phyloP scores from a whole-genome alignment of 805 yeast genomes.

The Groenewaldozyma salmanticensis region DNA sequence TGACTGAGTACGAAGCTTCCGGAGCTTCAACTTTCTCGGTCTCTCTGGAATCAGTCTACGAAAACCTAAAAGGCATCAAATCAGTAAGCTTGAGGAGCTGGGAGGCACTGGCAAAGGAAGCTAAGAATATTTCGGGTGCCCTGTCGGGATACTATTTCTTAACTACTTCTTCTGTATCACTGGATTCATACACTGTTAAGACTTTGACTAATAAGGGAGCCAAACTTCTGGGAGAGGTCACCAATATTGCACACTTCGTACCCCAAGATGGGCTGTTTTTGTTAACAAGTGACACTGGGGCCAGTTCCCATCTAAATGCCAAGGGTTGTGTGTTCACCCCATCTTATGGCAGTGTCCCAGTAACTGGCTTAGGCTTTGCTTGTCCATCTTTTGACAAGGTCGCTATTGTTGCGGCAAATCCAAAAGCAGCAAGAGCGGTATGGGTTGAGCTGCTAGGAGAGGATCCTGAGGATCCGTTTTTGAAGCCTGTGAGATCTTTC shows the following conservation, averaged over 20 bases:
- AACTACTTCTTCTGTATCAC: background rate
- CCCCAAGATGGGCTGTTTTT: background rate
- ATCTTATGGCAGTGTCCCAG: conserved; percentile 4
- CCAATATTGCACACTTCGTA: background rate
- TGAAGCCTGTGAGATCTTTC: background rate
- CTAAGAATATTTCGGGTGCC: background rate
- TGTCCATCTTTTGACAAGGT: conserved; percentile 15
- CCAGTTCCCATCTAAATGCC: background rate
- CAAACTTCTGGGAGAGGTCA: conserved; percentile 1
- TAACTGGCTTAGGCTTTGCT: conserved; percentile 10
- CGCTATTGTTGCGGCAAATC: conserved; percentile 11
- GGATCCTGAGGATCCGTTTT: conserved; percentile 3
- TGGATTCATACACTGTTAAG: conserved; percentile 1
- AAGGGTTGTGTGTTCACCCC: conserved; percentile 2
- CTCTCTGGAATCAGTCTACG: background rate
- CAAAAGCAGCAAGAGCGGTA: conserved; percentile 14
- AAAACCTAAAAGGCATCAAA: background rate
- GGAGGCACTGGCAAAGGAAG: background rate
- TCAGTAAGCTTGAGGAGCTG: background rate
- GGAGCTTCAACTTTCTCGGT: no score
- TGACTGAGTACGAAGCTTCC: conserved; percentile 5
- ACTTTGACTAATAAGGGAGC: conserved; percentile 1
- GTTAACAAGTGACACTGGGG: background rate
- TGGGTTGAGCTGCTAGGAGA: conserved; percentile 15
- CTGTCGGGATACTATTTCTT: conserved; percentile 8